These are phyloP conservation scores for Mentha longifolia DNA, from an alignment of 257 asterid genomes.

Conservation along the genomic window DNA sequence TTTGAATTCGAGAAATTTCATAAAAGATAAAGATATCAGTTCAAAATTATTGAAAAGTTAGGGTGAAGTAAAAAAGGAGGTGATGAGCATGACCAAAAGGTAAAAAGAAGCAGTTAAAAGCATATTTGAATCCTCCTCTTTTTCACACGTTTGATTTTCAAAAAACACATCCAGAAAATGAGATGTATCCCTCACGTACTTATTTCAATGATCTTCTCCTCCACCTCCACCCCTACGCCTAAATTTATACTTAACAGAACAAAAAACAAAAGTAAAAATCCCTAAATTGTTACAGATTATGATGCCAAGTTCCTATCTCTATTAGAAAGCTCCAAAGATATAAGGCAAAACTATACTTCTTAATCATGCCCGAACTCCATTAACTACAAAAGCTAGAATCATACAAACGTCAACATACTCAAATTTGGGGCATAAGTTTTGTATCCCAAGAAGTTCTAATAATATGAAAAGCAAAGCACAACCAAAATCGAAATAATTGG, in stretches of 20 bases:
- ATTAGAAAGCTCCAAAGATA: slow-evolving; percentile 7
- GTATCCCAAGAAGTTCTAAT: background rate
- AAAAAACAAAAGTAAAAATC: background rate
- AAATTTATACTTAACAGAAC: background rate
- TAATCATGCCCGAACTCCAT: slow-evolving; percentile 21
- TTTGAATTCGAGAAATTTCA: slow-evolving; percentile 13
- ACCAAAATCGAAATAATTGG: slow-evolving; percentile 2
- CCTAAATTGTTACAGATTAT: background rate
- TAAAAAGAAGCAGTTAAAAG: background rate
- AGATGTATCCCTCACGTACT: background rate
- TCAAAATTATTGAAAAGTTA: background rate
- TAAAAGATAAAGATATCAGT: slow-evolving; percentile 1
- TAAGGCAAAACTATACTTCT: background rate
- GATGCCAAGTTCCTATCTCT: slow-evolving; percentile 4
- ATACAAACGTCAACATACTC: slow-evolving; percentile 7
- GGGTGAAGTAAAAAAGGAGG: background rate
- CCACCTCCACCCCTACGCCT: slow-evolving; percentile 6
- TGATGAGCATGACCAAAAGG: slow-evolving; percentile 5
- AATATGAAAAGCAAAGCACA: slow-evolving; percentile 1
- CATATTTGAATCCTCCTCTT: slow-evolving; percentile 4
- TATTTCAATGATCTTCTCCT: background rate
- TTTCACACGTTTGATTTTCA: slow-evolving; percentile 4
- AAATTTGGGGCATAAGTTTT: background rate
- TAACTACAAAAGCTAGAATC: slow-evolving; percentile 15
- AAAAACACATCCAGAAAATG: background rate